phyloP scores from a whole-genome alignment of 768 basidiomycete genomes.

The Daedaleopsis nitida region DNA sequence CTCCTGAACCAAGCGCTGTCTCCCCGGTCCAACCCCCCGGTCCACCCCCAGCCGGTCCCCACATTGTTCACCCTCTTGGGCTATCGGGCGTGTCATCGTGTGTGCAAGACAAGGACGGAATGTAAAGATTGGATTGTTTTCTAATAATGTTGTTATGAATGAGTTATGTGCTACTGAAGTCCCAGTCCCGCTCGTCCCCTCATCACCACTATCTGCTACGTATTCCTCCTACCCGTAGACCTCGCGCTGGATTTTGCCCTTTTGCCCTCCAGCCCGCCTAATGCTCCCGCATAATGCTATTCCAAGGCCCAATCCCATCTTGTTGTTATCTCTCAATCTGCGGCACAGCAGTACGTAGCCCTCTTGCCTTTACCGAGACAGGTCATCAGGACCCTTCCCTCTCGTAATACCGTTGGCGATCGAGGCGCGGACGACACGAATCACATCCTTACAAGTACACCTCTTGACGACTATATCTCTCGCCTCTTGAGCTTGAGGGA shows the following conservation, averaged over 20 bases:
- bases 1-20: slow-evolving; percentile 12
- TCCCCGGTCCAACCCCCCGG: background rate
- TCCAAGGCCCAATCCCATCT: background rate
- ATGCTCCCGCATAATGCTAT: slow-evolving; percentile 16
- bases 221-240: slow-evolving; percentile 15
- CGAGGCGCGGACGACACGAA: background rate
- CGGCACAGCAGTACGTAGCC: background rate
- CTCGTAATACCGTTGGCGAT: background rate
- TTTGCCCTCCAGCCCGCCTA: slow-evolving; percentile 9
- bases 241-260: slow-evolving; percentile 11
- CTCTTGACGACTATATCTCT: slow-evolving; percentile 10
- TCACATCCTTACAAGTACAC: background rate
- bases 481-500: slow-evolving; percentile 2
- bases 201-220: slow-evolving; percentile 4
- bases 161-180: slow-evolving; percentile 20
- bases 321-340: slow-evolving; percentile 2
- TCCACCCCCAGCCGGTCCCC: background rate
- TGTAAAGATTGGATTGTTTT: slow-evolving; percentile 17
- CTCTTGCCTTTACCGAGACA: background rate
- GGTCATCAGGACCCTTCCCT: background rate
- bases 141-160: slow-evolving; percentile 23
- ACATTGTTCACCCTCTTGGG: background rate
- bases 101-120: slow-evolving; percentile 15
- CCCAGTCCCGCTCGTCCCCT: background rate
- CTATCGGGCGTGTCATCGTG: background rate